These are phyloP conservation scores for Albatrellus sp. DNA, from an alignment of 1,284 basidiomycete genomes.

Conservation along the genomic window DNA sequence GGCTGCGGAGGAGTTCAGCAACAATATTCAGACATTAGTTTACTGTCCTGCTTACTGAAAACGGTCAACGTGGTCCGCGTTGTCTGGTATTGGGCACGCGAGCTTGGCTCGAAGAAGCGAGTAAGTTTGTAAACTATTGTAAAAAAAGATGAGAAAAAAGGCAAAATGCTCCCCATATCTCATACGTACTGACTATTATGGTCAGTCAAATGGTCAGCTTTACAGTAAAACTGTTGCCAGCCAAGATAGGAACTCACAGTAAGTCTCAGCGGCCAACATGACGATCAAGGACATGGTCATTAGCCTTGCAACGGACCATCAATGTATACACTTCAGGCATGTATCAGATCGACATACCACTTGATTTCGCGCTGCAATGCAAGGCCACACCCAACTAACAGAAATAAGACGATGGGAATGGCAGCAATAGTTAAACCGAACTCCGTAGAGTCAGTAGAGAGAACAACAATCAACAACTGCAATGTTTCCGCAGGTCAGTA, in stretches of 20 bases:
- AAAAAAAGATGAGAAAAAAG: not conserved
- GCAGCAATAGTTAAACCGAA: slow-evolving; percentile 73
- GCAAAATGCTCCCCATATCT: not conserved
- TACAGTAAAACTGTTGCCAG: slow-evolving; percentile 6
- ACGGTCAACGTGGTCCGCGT: slow-evolving; percentile 66
- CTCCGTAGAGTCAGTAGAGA: slow-evolving; percentile 49
- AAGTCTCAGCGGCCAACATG: slow-evolving; percentile 65
- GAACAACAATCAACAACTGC: slow-evolving; percentile 66
- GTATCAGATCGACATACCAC: slow-evolving; percentile 30
- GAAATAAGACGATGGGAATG: slow-evolving; percentile 63
- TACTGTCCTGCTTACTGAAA: slow-evolving; percentile 48
- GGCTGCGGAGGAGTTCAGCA: slow-evolving; percentile 27
- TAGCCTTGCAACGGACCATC: slow-evolving; percentile 27
- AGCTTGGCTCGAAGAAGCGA: slow-evolving; percentile 58
- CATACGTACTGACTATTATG: slow-evolving; percentile 36
- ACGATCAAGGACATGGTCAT: slow-evolving; percentile 57
- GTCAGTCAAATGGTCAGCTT: not conserved
- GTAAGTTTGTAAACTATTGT: slow-evolving; percentile 64
- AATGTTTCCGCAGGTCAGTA: no score
- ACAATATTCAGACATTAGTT: not conserved
- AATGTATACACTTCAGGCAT: slow-evolving; percentile 2
- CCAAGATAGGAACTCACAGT: slow-evolving; percentile 33
- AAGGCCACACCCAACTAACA: slow-evolving; percentile 53
- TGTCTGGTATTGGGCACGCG: slow-evolving; percentile 41
- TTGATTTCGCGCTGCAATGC: slow-evolving; percentile 72